A percentile compares a stretch with the other conserved stretches of the same genome.
phyloP scores from a whole-genome alignment of 148 eudicot species.

The Polygonum maritimum region DNA sequence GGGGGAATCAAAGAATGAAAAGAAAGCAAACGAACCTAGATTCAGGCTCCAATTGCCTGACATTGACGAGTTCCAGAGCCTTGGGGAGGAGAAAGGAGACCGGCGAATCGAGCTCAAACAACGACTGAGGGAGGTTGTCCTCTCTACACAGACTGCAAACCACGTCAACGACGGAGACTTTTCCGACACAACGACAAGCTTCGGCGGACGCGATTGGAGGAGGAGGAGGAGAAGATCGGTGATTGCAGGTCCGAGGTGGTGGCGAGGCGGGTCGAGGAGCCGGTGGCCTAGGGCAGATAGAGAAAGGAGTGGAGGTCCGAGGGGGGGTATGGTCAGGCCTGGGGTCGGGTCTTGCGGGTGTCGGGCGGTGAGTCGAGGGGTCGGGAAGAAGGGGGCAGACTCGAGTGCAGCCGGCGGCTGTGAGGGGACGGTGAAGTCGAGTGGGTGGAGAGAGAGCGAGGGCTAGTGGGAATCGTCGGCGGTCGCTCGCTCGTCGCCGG shows the following conservation, averaged over 20 bases:
- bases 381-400: no score
- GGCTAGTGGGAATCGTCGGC: no score
- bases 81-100: conserved; percentile 37
- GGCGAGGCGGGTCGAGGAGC: no score
- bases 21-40: conserved; percentile 39
- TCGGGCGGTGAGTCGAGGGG: no score
- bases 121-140: conserved; percentile 35
- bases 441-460: no score
- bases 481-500: no score
- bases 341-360: no score
- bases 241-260: conserved; percentile 20
- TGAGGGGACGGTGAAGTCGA: no score
- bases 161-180: conserved; percentile 53
- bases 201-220: not conserved
- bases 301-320: no score
- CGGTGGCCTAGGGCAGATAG: no score
- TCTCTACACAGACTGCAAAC: conserved; percentile 49
- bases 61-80: conserved; percentile 28
- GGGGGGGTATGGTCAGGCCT: no score
- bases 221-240: not conserved
- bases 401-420: no score
- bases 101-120: conserved; percentile 35
- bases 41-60: conserved; percentile 56
- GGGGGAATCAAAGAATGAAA: not conserved
- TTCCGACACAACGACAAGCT: conserved; percentile 45